A percentile compares a stretch with the other conserved stretches of the same genome.
phyloP scores from a whole-genome alignment of 2,329 filamentous ascomycete species.

The Trichoderma pleuroti region DNA sequence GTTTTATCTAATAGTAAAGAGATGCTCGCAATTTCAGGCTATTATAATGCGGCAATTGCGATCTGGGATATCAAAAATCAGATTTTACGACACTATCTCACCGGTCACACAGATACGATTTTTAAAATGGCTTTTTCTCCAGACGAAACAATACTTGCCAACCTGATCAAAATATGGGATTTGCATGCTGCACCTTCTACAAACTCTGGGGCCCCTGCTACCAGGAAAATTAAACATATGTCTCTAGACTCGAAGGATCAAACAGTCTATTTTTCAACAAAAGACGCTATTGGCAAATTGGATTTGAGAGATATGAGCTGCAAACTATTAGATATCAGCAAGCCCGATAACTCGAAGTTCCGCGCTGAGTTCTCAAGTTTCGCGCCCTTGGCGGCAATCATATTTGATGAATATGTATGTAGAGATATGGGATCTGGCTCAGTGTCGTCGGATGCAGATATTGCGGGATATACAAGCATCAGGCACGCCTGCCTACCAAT shows the following conservation, averaged over 20 bases:
- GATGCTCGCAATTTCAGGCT: not conserved
- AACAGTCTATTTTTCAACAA: not conserved
- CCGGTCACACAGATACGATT: not conserved
- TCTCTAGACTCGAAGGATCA: not conserved
- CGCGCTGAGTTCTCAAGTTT: not conserved
- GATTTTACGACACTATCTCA: not conserved
- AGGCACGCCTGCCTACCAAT: too few species aligned
- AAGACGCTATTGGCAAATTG: not conserved
- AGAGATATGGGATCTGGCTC: not conserved
- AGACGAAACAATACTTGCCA: not conserved
- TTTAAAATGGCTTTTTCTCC: not conserved
- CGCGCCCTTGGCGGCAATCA: not conserved
- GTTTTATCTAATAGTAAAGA: not conserved
- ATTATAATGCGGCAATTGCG: not conserved
- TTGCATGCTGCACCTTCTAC: not conserved
- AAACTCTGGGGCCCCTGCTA: not conserved
- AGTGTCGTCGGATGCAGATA: not conserved
- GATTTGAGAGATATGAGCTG: not conserved
- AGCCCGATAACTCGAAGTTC: not conserved
- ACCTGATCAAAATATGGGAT: not conserved
- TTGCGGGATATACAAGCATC: not conserved
- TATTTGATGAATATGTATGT: not conserved
- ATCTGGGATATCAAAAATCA: not conserved
- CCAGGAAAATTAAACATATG: not conserved
- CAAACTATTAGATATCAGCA: not conserved